Evolutionary conservation across 768 basidiomycete genomes (phyloP).

Genomic region (Mycena chlorophos): DNA sequence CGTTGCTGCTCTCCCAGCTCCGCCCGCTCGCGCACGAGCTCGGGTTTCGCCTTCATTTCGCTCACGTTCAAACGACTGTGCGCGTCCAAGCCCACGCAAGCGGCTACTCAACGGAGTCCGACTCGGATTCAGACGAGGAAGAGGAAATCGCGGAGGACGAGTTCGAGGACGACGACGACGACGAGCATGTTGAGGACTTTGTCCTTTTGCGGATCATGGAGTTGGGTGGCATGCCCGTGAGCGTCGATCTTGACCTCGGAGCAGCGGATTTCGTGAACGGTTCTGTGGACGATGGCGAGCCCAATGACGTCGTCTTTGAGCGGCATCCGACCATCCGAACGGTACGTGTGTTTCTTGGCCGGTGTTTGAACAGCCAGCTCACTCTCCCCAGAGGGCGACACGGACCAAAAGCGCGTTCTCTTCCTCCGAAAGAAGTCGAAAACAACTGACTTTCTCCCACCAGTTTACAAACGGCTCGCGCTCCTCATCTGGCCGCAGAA

Average conservation of each 20-base stretch:
- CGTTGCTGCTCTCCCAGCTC: conserved; percentile 18
- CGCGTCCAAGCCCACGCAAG: background rate
- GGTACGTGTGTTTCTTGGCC: background rate
- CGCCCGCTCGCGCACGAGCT: conserved; percentile 18
- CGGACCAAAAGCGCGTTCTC: background rate
- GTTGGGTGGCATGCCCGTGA: conserved; percentile 3
- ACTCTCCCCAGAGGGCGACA: background rate
- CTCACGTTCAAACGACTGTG: conserved; percentile 6
- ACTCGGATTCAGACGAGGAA: conserved; percentile 2
- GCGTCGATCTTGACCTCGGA: background rate
- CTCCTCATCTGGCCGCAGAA: background rate
- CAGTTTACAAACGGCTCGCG: background rate
- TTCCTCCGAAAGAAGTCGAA: background rate
- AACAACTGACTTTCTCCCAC: background rate
- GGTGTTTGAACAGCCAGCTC: background rate
- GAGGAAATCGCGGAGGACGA: conserved; percentile 13
- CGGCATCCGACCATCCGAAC: background rate
- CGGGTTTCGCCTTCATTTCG: conserved; percentile 19
- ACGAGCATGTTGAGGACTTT: background rate
- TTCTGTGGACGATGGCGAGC: background rate
- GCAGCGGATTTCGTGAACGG: background rate
- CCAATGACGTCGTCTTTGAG: background rate
- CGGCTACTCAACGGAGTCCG: conserved; percentile 2
- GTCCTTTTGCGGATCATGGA: background rate
- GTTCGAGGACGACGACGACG: conserved; percentile 9